phyloP scores from a whole-genome alignment of 305 asterid genomes.

The Fraxinus dipetala region DNA sequence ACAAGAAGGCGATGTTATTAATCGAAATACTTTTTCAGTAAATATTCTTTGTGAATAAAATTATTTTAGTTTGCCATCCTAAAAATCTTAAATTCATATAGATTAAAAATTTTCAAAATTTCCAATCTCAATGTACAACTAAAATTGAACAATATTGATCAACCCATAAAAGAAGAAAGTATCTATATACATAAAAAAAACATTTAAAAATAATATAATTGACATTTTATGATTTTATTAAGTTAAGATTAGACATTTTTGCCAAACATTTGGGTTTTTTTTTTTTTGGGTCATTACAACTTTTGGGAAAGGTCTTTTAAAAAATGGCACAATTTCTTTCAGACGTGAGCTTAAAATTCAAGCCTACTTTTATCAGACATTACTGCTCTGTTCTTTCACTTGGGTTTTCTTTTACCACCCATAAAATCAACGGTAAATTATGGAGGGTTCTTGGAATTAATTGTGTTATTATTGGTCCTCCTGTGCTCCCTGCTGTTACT shows the following conservation, averaged over 20 bases:
- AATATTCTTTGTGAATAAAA: not conserved
- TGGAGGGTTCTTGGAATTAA: conserved; percentile 14
- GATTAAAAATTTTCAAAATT: not conserved
- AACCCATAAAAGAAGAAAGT: not conserved
- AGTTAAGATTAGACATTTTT: not conserved
- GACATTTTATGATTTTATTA: not conserved
- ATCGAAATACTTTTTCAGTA: not conserved
- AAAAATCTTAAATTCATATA: no score
- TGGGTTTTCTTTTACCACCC: not conserved
- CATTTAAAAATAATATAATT: not conserved
- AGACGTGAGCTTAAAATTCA: not conserved
- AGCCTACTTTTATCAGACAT: not conserved
- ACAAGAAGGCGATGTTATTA: not conserved
- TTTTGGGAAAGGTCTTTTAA: not conserved
- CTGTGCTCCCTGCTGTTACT: conserved; percentile 44
- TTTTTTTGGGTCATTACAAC: not conserved
- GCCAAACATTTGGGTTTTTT: not conserved
- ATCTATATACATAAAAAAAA: not conserved
- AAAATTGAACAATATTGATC: no score
- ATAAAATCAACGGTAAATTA: conserved; percentile 10
- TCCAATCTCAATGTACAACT: not conserved
- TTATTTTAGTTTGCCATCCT: no score
- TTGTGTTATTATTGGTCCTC: conserved; percentile 30
- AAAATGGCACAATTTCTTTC: not conserved
- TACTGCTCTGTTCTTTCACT: not conserved